These are phyloP conservation scores for Avena eriantha DNA, from an alignment of 176 grass and related monocot species.

Conservation along the genomic window DNA sequence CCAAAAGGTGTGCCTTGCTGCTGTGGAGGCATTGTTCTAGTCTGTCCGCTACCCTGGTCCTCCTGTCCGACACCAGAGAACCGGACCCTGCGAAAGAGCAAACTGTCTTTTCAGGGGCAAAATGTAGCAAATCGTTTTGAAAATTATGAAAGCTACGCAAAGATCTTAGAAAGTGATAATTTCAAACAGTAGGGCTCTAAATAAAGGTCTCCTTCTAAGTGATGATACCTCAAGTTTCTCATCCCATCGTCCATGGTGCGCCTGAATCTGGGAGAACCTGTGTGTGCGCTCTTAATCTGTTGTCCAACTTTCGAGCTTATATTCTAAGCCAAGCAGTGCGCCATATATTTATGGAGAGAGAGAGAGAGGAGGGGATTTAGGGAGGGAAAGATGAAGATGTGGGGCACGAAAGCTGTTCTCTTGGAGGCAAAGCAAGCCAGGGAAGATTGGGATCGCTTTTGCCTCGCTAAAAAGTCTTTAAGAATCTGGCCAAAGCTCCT, in stretches of 20 bases:
- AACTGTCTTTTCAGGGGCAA: not conserved
- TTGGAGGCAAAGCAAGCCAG: conserved; percentile 41
- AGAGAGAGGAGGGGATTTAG: not conserved
- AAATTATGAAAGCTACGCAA: not conserved
- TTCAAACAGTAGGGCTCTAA: not conserved
- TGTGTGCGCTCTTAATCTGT: too few relatives aligned
- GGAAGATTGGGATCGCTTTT: conserved; percentile 60
- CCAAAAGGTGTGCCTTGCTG: conserved; percentile 26
- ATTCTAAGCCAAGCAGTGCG: conserved; percentile 33
- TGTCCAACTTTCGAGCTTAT: conserved; percentile 25
- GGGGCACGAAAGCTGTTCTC: conserved; percentile 40
- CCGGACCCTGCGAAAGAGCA: conserved; percentile 33
- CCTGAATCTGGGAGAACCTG: not conserved
- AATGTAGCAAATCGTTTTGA: not conserved
- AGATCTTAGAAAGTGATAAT: not conserved
- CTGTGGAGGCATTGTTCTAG: not conserved
- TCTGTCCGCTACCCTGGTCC: not conserved
- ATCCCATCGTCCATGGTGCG: conserved; percentile 37
- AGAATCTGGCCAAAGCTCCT: conserved; percentile 46
- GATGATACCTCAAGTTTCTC: conserved; percentile 36
- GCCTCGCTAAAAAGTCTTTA: conserved; percentile 44
- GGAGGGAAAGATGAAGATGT: not conserved
- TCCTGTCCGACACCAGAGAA: conserved; percentile 41
- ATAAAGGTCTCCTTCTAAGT: not conserved
- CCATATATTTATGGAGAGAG: not conserved